Evolutionary conservation across 2,329 filamentous ascomycete genomes (phyloP).

Genomic region (Byssochlamys sp.): DNA sequence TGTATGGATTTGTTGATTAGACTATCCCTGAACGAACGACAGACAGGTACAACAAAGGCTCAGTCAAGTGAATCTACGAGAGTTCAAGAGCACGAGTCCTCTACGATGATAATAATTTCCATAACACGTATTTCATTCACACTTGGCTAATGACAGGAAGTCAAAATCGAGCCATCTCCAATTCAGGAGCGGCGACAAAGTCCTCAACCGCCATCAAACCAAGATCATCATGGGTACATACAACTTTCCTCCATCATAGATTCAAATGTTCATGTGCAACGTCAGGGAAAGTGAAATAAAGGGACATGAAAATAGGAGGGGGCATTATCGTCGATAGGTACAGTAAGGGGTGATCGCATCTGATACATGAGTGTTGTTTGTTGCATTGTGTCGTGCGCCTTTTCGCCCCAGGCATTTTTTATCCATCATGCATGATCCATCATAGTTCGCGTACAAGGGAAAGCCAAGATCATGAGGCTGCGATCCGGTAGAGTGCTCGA

Average conservation of each 20-base stretch:
- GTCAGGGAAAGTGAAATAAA: background rate
- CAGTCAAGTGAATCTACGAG: too few species aligned
- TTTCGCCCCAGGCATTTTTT: background rate
- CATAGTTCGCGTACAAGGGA: conserved; percentile 3
- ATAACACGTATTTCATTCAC: background rate
- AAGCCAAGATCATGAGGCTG: background rate
- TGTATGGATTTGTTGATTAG: too few species aligned
- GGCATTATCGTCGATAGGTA: conserved; percentile 1
- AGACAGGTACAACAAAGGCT: too few species aligned
- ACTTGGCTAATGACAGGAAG: background rate
- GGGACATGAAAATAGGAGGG: background rate
- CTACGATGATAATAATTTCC: background rate
- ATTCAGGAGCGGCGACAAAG: background rate
- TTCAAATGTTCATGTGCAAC: background rate
- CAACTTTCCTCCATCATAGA: background rate
- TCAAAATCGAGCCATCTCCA: background rate
- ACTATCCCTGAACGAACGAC: too few species aligned
- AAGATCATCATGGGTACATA: background rate
- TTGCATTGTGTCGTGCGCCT: background rate
- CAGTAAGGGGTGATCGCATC: conserved; percentile 2
- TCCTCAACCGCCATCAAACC: background rate
- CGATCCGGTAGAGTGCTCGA: background rate
- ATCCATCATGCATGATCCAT: background rate
- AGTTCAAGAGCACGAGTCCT: too few species aligned
- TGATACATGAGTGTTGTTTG: conserved; percentile 3